Percentiles rank a stretch among this genome's conserved stretches.
Evolutionary conservation across 2,329 filamentous ascomycete species (phyloP).

Genomic region (Aspergillus costaricaensis): DNA sequence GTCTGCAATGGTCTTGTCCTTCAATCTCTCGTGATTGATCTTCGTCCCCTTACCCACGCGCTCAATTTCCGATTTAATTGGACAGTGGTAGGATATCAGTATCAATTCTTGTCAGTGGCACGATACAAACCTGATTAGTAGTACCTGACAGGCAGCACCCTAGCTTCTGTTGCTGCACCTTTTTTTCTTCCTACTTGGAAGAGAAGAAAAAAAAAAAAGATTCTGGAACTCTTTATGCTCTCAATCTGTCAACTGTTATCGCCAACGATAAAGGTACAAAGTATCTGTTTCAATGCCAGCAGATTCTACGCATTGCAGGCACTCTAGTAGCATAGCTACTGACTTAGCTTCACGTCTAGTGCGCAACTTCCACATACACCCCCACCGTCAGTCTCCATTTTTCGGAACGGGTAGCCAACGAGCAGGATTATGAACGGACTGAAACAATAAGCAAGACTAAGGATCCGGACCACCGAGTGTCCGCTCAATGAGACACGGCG

Average conservation of each 20-base stretch:
- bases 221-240: background rate
- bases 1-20: background rate
- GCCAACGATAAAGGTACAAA: background rate
- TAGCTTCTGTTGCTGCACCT: background rate
- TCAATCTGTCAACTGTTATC: background rate
- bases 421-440: background rate
- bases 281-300: background rate
- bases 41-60: background rate
- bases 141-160: background rate
- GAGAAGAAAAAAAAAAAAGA: too few relatives aligned
- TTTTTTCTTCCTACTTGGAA: background rate
- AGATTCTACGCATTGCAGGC: background rate
- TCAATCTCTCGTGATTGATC: background rate
- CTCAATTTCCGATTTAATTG: background rate
- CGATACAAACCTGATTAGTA: background rate
- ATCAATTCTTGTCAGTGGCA: background rate
- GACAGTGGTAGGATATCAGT: background rate
- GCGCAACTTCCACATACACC: background rate
- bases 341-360: background rate
- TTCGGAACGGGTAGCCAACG: background rate
- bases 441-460: slow-evolving; percentile 1
- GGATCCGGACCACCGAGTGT: background rate
- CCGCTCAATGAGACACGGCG: background rate
- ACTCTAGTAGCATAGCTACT: background rate
- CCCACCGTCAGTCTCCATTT: background rate